Percentiles rank a stretch among this genome's conserved stretches.
Evolutionary conservation across 1,284 basidiomycete species (phyloP).

Genomic region (Crucibulum parvulum): DNA sequence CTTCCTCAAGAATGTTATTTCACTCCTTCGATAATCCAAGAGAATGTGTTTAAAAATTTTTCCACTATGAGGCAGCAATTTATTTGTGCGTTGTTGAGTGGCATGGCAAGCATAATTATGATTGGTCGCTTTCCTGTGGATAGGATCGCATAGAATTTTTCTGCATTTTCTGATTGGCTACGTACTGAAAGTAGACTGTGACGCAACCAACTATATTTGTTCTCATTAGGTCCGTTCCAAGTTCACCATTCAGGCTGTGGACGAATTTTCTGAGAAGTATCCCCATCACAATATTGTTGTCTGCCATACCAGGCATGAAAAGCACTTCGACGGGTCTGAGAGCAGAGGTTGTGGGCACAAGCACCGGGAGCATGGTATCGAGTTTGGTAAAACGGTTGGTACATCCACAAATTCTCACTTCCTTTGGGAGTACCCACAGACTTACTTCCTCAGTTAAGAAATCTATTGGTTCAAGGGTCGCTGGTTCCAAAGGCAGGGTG

Average conservation of each 20-base stretch:
- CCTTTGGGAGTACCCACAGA: neutral
- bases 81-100: no score
- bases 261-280: constrained; percentile 9
- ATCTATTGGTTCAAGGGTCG: constrained; percentile 18
- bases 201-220: neutral
- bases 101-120: no score
- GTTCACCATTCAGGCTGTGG: constrained; percentile 16
- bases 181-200: no score
- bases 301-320: constrained; percentile 23
- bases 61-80: no score
- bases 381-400: constrained; percentile 21
- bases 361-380: constrained; percentile 24
- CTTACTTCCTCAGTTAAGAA: constrained; percentile 17
- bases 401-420: neutral
- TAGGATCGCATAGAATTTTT: no score
- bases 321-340: constrained; percentile 14
- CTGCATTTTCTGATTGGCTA: no score
- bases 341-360: constrained; percentile 23
- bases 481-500: constrained; percentile 14
- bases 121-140: no score
- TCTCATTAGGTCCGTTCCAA: constrained; percentile 13
- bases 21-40: no score
- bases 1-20: no score
- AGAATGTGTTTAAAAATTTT: no score
- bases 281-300: constrained; percentile 17